Evolutionary conservation across 345 rosid species (phyloP).

Genomic region (Nephelium lappaceum): DNA sequence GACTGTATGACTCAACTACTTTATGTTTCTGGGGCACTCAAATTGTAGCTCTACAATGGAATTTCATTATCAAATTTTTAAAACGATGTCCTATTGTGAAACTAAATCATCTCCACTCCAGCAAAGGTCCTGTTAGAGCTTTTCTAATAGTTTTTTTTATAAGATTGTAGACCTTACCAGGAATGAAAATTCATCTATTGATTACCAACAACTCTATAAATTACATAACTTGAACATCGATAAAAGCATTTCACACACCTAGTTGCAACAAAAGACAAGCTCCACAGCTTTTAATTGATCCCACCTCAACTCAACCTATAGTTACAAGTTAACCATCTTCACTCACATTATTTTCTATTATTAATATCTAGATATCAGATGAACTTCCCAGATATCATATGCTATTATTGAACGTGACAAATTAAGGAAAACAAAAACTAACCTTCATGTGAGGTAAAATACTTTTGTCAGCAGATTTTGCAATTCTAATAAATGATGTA

Average conservation of each 20-base stretch:
- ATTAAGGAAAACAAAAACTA: slow-evolving; percentile 6
- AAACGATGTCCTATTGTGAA: no score
- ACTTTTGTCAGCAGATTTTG: slow-evolving; percentile 91
- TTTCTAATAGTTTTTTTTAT: not conserved
- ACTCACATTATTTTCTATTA: not conserved
- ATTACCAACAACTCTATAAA: not conserved
- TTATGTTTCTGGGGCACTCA: not conserved
- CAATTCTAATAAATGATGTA: slow-evolving; percentile 86
- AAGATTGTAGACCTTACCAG: not conserved
- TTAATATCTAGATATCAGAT: not conserved
- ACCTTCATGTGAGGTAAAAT: slow-evolving; percentile 99
- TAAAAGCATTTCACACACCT: not conserved
- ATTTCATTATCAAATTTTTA: no score
- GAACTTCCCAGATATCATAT: not conserved
- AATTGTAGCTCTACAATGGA: not conserved
- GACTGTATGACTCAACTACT: not conserved
- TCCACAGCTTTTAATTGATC: not conserved
- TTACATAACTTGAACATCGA: not conserved
- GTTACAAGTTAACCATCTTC: not conserved
- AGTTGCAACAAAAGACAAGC: slow-evolving; percentile 3
- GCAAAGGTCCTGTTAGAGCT: no score
- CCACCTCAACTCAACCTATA: not conserved
- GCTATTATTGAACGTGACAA: not conserved
- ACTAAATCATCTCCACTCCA: no score
- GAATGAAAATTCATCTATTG: not conserved